phyloP scores from a whole-genome alignment of 2,329 filamentous ascomycete species.

The Pyrenophora graminea region DNA sequence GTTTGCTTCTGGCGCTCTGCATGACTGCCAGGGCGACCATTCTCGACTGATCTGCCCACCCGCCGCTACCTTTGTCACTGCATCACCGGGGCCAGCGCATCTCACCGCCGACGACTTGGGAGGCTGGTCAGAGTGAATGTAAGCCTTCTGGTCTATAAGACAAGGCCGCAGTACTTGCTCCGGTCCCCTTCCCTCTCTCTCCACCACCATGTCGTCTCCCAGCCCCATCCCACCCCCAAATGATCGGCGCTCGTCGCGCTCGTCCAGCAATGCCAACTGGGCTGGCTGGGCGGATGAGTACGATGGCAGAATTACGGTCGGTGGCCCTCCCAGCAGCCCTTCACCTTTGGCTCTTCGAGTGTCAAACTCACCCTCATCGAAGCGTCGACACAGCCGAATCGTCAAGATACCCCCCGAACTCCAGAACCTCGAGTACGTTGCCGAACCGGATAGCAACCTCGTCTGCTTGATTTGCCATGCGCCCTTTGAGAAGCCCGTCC shows the following conservation, averaged over 20 bases:
- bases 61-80: constrained; percentile 3
- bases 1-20: constrained; percentile 17
- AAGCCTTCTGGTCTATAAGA: not conserved
- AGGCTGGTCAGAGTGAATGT: not conserved
- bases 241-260: constrained; percentile 42
- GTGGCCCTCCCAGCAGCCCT: constrained; percentile 45
- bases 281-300: constrained; percentile 25
- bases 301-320: constrained; percentile 35
- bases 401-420: constrained; percentile 55
- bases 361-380: constrained; percentile 45
- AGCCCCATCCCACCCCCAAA: constrained; percentile 44
- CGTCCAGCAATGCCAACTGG: constrained; percentile 37
- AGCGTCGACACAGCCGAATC: constrained; percentile 41
- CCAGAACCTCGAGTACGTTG: constrained; percentile 62
- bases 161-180: not conserved
- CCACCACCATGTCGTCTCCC: constrained; percentile 39
- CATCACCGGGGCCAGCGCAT: constrained; percentile 8
- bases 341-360: constrained; percentile 46
- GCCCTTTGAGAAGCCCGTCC: constrained; percentile 62
- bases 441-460: constrained; percentile 61
- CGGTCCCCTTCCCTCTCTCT: not conserved
- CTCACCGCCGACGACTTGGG: constrained; percentile 3
- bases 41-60: not conserved
- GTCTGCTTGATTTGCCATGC: constrained; percentile 68
- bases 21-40: constrained; percentile 12